A percentile compares a stretch with the other conserved stretches of the same genome.
These are phyloP conservation scores for Backusella liffmaniae DNA, from an alignment of 192 early-diverging fungal species.

Conservation along the genomic window DNA sequence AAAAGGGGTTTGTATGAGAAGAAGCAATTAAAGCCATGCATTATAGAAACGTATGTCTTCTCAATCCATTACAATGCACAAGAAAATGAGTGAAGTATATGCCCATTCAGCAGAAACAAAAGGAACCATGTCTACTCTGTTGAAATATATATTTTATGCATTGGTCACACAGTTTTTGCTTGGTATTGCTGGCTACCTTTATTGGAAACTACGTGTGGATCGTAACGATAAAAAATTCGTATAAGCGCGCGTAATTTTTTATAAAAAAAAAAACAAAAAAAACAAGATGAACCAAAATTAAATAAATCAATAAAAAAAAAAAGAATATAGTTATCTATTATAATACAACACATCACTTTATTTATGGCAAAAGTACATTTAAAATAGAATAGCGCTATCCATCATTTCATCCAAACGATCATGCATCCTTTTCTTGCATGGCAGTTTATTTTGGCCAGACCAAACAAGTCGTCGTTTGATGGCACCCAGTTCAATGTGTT, in stretches of 20 bases:
- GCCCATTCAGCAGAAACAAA: constrained; percentile 20
- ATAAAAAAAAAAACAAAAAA: too few relatives aligned
- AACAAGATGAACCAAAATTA: background rate
- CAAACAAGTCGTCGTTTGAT: background rate
- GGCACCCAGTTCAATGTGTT: background rate
- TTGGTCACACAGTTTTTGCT: constrained; percentile 19
- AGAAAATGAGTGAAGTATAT: constrained; percentile 18
- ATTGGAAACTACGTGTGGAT: constrained; percentile 36
- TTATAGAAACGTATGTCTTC: constrained; percentile 4
- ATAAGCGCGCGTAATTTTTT: background rate
- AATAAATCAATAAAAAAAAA: background rate
- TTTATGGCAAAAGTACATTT: background rate
- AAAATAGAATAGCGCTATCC: background rate
- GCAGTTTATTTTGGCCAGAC: background rate
- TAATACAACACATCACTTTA: background rate
- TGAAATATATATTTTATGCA: constrained; percentile 28
- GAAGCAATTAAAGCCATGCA: background rate
- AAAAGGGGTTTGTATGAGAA: background rate
- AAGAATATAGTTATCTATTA: background rate
- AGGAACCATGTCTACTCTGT: constrained; percentile 23
- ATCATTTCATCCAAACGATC: background rate
- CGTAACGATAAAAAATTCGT: constrained; percentile 36
- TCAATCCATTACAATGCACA: constrained; percentile 19
- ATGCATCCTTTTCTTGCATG: background rate
- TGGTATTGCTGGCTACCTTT: constrained; percentile 22